Evolutionary conservation across 2,329 filamentous ascomycete genomes (phyloP), one percentile per base, ranked within the genome.

Genomic region (Ramularia endophylla): DNA sequence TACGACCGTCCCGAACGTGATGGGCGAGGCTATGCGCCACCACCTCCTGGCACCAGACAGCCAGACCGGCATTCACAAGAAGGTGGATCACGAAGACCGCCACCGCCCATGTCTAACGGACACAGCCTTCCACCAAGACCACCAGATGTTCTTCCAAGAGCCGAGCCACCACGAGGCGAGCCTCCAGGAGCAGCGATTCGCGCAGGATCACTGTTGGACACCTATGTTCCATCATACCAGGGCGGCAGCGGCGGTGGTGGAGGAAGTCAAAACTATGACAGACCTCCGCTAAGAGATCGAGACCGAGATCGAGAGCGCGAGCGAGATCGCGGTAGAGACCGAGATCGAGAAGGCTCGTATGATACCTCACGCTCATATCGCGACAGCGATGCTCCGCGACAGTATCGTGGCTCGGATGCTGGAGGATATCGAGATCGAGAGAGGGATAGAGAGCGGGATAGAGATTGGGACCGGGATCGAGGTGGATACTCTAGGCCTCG

Each of bases 151-250:
- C 53, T 51, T 12, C 51, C 50, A 18, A 47, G 53, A 15, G 40
- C 48, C 5, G 52, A 51, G 19, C 25, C 36, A 15, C 45, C 44
- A 8, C 43, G 54, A 32, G 50, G 51, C n/a, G 43, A 62, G 1
- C 60, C 63, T 30, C 61, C 64, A 6, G 34, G 41, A 12, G 36
- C 49, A 28, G 38, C 44, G 28, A 41, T 46, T 25, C 39, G 46
- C 15, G 36, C 45, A 15, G 35, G 46, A 36, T 38, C 49, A 8
- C 56, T 58, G 38, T 56, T 56, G 6, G 69, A 72, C 44, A 68
- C 64, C 0, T 72, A 72, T 47, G 67, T 71, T 19, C 69, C 69
- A 2, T 62, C 61, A 33, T 72, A 71, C 43, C 48, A 52, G 27
- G 38, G 48, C 27, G 51, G 51, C 13, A 22, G 41, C 13, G 38